Conservation (phyloP, 352 stramenopile genomes). For the Phytophthora palmivora region DNA sequence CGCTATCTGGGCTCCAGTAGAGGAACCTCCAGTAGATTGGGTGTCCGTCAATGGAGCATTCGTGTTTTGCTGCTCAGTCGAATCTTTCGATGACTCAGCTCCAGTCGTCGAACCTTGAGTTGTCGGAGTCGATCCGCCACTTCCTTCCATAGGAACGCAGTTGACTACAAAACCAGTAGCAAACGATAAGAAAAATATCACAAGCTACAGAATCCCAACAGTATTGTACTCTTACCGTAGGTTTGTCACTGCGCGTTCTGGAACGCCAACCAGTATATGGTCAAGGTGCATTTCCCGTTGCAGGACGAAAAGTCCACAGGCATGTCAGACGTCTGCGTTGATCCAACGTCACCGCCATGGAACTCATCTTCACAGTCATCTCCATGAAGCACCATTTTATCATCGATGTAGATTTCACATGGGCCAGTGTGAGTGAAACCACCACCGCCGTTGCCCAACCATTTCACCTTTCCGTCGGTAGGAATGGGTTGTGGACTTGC, state of each 20-base stretch:
- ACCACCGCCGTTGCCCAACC: slow-evolving; percentile 37
- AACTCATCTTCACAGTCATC: slow-evolving; percentile 50
- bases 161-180: too few species aligned
- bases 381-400: slow-evolving; percentile 44
- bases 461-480: slow-evolving; percentile 37
- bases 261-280: slow-evolving; percentile 59
- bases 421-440: slow-evolving; percentile 45
- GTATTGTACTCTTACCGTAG: too few species aligned
- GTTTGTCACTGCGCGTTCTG: slow-evolving; percentile 49
- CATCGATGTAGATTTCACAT: slow-evolving; percentile 56
- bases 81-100: not conserved
- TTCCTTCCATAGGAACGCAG: slow-evolving; percentile 28
- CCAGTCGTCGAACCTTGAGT: slow-evolving; percentile 12
- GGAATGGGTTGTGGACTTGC: slow-evolving; percentile 40
- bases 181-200: too few species aligned
- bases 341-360: slow-evolving; percentile 23
- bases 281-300: slow-evolving; percentile 41
- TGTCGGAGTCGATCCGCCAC: slow-evolving; percentile 6
- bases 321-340: slow-evolving; percentile 31
- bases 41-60: too few species aligned
- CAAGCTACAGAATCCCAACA: too few species aligned
- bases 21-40: not conserved
- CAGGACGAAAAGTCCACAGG: slow-evolving; percentile 51
- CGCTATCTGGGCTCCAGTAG: not conserved
- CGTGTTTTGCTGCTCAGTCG: too few species aligned